Evolutionary conservation across 306 rosid genomes (phyloP), one percentile per base, ranked within the genome.

Genomic region (Ziziphus jujuba): DNA sequence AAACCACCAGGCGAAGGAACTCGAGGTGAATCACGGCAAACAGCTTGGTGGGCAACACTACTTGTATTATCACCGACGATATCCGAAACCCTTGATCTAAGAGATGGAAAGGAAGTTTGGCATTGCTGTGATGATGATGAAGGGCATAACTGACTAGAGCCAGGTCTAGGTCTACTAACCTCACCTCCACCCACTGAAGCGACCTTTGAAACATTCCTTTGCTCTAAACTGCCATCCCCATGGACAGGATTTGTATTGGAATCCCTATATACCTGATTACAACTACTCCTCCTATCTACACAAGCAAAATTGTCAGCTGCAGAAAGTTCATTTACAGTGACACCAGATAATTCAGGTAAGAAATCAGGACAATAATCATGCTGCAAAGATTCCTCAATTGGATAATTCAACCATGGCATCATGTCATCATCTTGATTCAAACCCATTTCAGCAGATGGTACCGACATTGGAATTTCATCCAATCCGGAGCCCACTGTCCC

Each of bases 341-440:
- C 87, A 64, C 84, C 84, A n/a, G 87, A 85, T 40, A 85, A 64
- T 61, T 91, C 90, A 60, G 85, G 90, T 69, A 89, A 71, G 67
- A 88, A 86, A 71, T 86, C 87, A 75, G 92, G 84, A 74, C 80
- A 69, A 71, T 85, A 87, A 9, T 85, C 96, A 56, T 76, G 80
- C 28, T 79, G 96, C 45, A 89, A 71, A 66, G 90, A 72, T 61
- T 75, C 85, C 77, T 84, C 93, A 67, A 89, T 77, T 45, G 91
- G 47, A 81, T 90, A 93, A 82, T 80, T 92, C 76, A 90, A 65
- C 97, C 99, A 93, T 69, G 87, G 96, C 52, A 88, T 77, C 75
- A 83, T 64, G 59, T 86, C 97, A 48, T 87, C 92, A 48, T 89
- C 95, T 22, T 80, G 87, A 73, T 68, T 72, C 74, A 89, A 74